A percentile compares a stretch with the other conserved stretches of the same genome.
These are phyloP conservation scores for Podila epigama DNA, from an alignment of 192 early-diverging fungal genomes.

Conservation along the genomic window DNA sequence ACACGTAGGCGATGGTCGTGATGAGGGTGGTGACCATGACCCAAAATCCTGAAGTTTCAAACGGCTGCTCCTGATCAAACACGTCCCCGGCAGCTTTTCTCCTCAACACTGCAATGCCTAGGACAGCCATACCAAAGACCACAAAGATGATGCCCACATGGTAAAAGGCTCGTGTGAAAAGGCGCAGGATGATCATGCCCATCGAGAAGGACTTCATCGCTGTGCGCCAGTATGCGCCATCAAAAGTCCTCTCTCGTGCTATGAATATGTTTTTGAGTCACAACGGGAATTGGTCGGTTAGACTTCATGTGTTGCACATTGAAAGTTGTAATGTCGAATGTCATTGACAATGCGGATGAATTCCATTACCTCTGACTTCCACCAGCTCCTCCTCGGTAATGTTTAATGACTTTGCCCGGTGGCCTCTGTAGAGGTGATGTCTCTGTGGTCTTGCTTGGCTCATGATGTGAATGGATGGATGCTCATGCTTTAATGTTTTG, in stretches of 20 bases:
- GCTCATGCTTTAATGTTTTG: too few species aligned
- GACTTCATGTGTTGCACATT: background rate
- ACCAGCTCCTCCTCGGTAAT: slow-evolving; percentile 58
- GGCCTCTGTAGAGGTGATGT: slow-evolving; percentile 53
- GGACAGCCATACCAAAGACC: slow-evolving; percentile 55
- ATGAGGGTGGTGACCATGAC: slow-evolving; percentile 56
- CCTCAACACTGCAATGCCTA: slow-evolving; percentile 56
- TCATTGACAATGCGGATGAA: background rate
- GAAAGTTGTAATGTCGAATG: background rate
- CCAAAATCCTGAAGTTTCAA: slow-evolving; percentile 62
- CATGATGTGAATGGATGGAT: too few species aligned
- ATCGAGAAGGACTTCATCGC: slow-evolving; percentile 60
- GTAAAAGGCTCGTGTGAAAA: slow-evolving; percentile 64
- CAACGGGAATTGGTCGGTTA: background rate
- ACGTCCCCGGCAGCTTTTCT: slow-evolving; percentile 56
- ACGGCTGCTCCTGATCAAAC: slow-evolving; percentile 61
- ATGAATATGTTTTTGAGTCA: background rate
- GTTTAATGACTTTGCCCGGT: slow-evolving; percentile 52
- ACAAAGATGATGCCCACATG: slow-evolving; percentile 64
- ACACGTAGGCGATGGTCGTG: slow-evolving; percentile 52
- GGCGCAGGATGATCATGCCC: slow-evolving; percentile 59
- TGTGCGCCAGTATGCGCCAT: slow-evolving; percentile 68
- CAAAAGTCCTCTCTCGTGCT: slow-evolving; percentile 67
- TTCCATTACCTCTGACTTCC: slow-evolving; percentile 54
- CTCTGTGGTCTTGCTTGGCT: slow-evolving; percentile 1